Evolutionary conservation across 2,329 filamentous ascomycete species (phyloP), one percentile per base, ranked within the genome.

Genomic region (Graphilbum sp.): DNA sequence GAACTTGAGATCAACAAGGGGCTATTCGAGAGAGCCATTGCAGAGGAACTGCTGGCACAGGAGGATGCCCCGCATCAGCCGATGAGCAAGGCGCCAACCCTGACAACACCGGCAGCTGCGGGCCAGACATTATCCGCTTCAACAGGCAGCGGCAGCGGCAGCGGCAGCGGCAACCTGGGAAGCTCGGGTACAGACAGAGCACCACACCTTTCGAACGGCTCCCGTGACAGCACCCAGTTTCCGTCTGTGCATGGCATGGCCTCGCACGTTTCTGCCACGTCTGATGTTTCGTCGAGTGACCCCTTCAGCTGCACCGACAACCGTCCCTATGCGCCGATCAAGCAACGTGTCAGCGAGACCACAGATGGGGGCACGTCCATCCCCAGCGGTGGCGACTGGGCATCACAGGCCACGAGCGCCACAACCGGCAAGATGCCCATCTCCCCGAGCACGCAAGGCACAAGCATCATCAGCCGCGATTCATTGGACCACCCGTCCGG

Each of bases 1-100:
- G 85, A 94, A 56, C 76, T 96, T 19, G 67, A 81, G 36, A 62
- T 62, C 41, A 96, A 96, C 56, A 82, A 79, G 54, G 58, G 60
- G 3, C 65, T 78, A 6, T 96, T 92, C 69, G 72, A 83, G 47
- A 60, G 61, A 35, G 75, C 69, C 45, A 72, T 88, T 32, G 64
- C 69, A 29, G 64, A 75, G 36, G 78, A 80, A 47, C 72, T 75
- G 51, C 61, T 65, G 29, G 67, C 58, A 34, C 60, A 62, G 48
- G 61, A 58, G 13, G 51, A 56, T n/a, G 51, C 57, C 21, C 52
- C 52, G 39, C 55, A 49, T 31, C 50, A n/a, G n/a, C n/a, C n/a
- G n/a, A n/a, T n/a, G n/a, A n/a, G n/a, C n/a, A n/a, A n/a, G n/a
- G n/a, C n/a, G n/a, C n/a, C n/a, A n/a, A n/a, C n/a, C n/a, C n/a